Base-by-base conservation (phyloP, 2,329 filamentous ascomycete genomes). In the Cryphonectria carpinicola region DNA sequence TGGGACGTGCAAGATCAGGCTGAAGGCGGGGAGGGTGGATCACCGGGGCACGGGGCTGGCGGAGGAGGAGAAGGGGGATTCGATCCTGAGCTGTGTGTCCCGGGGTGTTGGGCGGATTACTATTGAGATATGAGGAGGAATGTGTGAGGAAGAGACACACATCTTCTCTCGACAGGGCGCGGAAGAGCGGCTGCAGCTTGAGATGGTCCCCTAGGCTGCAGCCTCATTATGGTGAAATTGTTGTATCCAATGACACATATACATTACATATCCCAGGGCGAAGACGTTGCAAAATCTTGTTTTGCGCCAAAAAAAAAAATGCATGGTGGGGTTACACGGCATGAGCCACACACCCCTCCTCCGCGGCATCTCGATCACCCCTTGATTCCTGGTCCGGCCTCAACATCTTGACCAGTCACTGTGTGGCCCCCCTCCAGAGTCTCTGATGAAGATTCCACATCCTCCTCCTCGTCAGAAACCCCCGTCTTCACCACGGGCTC, bases 81-180 rank as follows among this genome's bases (percentile, higher is more conserved):
- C 78, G 0, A 85, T 88, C 84, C 75, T 88, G 70, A 78, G 84
- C 13, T 88, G 86, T 74, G 85, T 88, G 1, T 87, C 85, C 74
- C 81, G 86, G 1, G 86, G 86, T 0, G 76, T 87, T 52, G 85
- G 85, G 4, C 78, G 80, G 60, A 86, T 88, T 63, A 78, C 78
- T 1, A 81, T 88, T 67, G 84, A 86, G 74, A 80, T 87, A 13
- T 86, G 76, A 79, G 56, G 28, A 46, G n/a, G n/a, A n/a, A n/a
- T n/a, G n/a, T n/a, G n/a, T 17, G 4, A 43, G 41, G 1, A 43
- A 5, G 13, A 17, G 37, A 39, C 10, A 43, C 41, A 17, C 41
- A 5, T 43, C 41, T 13, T 17, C 14, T 43, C 13, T 6, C 41
- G 5, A 43, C 1, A 4, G 14, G 13, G 13, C 41, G 14, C 41